Conservation (phyloP, 192 early-diverging fungal species). For the Gaertneriomyces sp. region DNA sequence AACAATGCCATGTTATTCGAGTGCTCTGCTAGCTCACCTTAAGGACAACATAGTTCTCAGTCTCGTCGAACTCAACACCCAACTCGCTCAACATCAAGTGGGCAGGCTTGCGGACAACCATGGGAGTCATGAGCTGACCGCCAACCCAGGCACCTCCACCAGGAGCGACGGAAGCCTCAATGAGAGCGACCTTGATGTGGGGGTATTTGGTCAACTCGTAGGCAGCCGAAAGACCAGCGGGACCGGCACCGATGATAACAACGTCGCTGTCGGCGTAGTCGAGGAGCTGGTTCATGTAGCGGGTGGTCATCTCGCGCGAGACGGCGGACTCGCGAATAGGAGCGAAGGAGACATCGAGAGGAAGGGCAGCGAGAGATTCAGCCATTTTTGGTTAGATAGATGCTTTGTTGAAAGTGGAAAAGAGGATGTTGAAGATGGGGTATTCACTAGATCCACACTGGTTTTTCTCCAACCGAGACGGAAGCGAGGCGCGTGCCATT, state of each 20-base stretch:
- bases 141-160: constrained; percentile 74
- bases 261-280: constrained; percentile 67
- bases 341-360: constrained; percentile 44
- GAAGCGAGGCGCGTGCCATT: too few relatives aligned
- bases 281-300: constrained; percentile 66
- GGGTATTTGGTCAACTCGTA: constrained; percentile 66
- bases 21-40: constrained; percentile 30
- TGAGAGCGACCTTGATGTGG: constrained; percentile 63
- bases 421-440: neutral
- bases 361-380: constrained; percentile 22
- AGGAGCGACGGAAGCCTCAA: constrained; percentile 66
- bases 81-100: constrained; percentile 62
- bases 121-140: constrained; percentile 67
- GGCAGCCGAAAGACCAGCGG: constrained; percentile 64
- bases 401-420: neutral
- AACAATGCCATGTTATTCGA: neutral
- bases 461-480: too few relatives aligned
- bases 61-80: constrained; percentile 65
- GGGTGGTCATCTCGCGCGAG: constrained; percentile 58
- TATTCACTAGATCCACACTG: too few relatives aligned
- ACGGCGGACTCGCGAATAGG: constrained; percentile 63
- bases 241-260: constrained; percentile 69
- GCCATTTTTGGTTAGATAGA: constrained; percentile 9
- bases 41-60: constrained; percentile 69
- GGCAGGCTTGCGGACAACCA: constrained; percentile 71